Conservation (phyloP, 805 yeast genomes). For the Teunomyces gatunensis region DNA sequence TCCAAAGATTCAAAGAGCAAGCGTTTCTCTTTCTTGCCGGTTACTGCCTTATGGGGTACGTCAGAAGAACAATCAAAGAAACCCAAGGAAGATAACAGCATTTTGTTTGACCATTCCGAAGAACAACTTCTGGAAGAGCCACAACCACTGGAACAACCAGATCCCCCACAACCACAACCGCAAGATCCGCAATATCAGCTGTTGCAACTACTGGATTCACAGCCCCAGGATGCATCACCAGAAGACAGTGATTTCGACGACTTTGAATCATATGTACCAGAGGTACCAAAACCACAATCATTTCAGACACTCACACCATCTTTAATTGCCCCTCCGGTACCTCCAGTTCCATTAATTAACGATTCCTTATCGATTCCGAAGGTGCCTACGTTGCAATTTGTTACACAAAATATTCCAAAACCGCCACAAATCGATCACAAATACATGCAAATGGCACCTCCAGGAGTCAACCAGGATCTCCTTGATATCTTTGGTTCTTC, state of each 20-base stretch:
- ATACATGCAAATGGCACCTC: conserved; percentile 4
- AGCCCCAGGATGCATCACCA: background rate
- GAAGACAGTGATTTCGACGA: conserved; percentile 20
- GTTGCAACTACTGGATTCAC: background rate
- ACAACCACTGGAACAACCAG: background rate
- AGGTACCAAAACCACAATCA: background rate
- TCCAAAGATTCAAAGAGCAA: conserved; percentile 7
- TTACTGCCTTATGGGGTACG: conserved; percentile 5
- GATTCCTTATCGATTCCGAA: background rate
- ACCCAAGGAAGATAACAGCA: background rate
- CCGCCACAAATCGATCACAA: conserved; percentile 1
- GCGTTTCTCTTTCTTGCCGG: conserved; percentile 21
- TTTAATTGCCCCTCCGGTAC: background rate
- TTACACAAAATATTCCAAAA: background rate
- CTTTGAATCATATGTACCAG: conserved; percentile 16
- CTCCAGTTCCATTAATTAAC: background rate
- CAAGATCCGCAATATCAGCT: background rate
- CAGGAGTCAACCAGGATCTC: conserved; percentile 7
- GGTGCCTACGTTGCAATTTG: background rate
- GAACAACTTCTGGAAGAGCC: background rate
- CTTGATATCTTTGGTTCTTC: conserved; percentile 9
- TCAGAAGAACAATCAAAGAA: background rate
- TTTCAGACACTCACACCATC: background rate
- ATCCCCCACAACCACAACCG: background rate
- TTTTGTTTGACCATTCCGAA: background rate